phyloP scores from a whole-genome alignment of 2,329 filamentous ascomycete genomes.

The Aspergillus intermedius region DNA sequence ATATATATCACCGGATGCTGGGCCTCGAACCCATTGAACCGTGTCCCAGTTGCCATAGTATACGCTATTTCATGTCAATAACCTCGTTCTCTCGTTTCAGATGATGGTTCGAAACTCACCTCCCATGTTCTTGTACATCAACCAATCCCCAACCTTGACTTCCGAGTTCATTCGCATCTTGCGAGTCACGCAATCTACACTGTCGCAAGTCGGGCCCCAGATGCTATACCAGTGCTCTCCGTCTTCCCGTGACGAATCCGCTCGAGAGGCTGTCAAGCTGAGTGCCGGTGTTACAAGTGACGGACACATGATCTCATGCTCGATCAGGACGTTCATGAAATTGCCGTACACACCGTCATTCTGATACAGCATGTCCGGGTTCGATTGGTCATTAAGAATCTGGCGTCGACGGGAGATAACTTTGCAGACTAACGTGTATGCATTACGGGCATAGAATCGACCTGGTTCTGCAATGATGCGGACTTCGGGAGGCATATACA shows the following conservation, averaged over 20 bases:
- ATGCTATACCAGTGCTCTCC: constrained; percentile 15
- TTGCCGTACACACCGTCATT: constrained; percentile 24
- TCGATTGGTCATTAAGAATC: not conserved
- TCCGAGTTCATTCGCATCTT: constrained; percentile 10
- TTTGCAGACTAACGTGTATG: constrained; percentile 17
- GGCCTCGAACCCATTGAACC: constrained; percentile 19
- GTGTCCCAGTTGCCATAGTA: constrained; percentile 6
- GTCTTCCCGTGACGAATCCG: not conserved
- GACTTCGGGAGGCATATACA: constrained; percentile 3
- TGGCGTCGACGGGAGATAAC: constrained; percentile 17
- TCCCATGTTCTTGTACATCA: constrained; percentile 23
- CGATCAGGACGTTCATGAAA: constrained; percentile 14
- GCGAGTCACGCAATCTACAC: constrained; percentile 17
- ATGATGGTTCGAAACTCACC: constrained; percentile 10
- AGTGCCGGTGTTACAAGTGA: constrained; percentile 2
- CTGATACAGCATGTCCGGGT: constrained; percentile 21
- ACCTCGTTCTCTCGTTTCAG: not conserved
- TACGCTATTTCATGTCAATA: not conserved
- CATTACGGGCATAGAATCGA: constrained; percentile 15
- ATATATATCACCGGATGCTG: constrained; percentile 13
- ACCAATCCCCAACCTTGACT: constrained; percentile 20
- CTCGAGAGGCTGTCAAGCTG: not conserved
- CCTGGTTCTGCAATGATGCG: constrained; percentile 21
- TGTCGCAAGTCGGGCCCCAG: constrained; percentile 25
- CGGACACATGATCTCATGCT: constrained; percentile 9